Percentiles rank a stretch among this genome's conserved stretches.
phyloP scores from a whole-genome alignment of 805 yeast genomes.

The Ogataea angusta region DNA sequence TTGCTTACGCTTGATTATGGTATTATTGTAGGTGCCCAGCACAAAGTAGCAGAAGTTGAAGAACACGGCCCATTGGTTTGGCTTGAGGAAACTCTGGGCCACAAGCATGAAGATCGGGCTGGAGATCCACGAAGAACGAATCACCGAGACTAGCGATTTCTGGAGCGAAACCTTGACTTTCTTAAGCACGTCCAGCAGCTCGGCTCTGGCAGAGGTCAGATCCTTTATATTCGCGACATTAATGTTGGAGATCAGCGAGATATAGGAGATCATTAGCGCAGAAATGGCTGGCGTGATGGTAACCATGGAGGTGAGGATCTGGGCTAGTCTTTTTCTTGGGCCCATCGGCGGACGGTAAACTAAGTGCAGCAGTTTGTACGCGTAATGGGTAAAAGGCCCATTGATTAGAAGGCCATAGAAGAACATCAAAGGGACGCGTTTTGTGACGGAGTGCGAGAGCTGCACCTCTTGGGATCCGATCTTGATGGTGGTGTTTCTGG shows the following conservation, averaged over 20 bases:
- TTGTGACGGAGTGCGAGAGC: conserved; percentile 40
- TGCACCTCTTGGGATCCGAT: conserved; percentile 18
- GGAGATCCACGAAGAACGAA: conserved; percentile 53
- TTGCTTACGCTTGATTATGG: conserved; percentile 41
- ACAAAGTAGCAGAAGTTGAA: conserved; percentile 56
- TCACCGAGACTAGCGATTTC: conserved; percentile 43
- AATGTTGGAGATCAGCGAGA: conserved; percentile 45
- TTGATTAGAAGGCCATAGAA: conserved; percentile 51
- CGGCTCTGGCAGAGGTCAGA: conserved; percentile 12
- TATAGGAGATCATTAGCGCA: conserved; percentile 48
- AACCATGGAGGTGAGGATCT: conserved; percentile 47
- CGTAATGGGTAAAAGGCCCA: conserved; percentile 58
- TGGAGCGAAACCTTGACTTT: conserved; percentile 35
- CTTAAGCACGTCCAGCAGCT: conserved; percentile 8
- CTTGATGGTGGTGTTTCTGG: conserved; percentile 24
- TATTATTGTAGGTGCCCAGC: conserved; percentile 61
- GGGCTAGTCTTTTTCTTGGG: conserved; percentile 40
- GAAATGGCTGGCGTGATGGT: conserved; percentile 56
- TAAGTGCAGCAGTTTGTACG: conserved; percentile 44
- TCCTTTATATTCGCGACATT: conserved; percentile 7
- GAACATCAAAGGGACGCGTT: conserved; percentile 51
- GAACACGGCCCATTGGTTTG: conserved; percentile 64
- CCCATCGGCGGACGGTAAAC: conserved; percentile 43
- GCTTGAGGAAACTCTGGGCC: conserved; percentile 56
- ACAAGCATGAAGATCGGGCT: conserved; percentile 48